Percentiles rank a stretch among this genome's conserved stretches.
These are phyloP conservation scores for Arabis hirsuta DNA, from an alignment of 345 rosid species.

Conservation along the genomic window DNA sequence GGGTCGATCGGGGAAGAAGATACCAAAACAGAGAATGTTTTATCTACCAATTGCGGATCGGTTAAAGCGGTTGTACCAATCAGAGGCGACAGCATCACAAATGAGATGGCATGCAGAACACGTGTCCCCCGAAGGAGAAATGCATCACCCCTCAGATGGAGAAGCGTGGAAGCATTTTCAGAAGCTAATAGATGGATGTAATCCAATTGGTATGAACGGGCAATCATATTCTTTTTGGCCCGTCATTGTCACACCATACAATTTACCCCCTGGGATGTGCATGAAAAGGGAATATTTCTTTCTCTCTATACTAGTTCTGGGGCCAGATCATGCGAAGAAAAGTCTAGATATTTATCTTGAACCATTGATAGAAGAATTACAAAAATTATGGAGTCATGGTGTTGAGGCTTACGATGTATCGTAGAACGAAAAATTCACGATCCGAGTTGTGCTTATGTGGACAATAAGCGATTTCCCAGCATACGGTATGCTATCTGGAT, in stretches of 20 bases:
- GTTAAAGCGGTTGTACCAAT: background rate
- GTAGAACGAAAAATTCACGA: background rate
- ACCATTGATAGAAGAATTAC: background rate
- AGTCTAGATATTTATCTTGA: constrained; percentile 2
- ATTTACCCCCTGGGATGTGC: background rate
- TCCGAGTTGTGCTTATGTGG: constrained; percentile 1
- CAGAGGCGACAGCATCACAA: background rate
- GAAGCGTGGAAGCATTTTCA: background rate
- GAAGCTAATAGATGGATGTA: background rate
- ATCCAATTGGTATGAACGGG: background rate
- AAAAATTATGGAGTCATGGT: background rate
- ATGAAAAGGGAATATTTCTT: constrained; percentile 17
- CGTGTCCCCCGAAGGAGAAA: no score
- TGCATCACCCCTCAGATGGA: background rate
- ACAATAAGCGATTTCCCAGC: constrained; percentile 19
- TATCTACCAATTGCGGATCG: background rate
- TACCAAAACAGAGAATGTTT: background rate
- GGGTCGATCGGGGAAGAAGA: background rate
- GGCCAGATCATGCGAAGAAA: background rate
- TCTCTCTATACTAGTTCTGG: background rate
- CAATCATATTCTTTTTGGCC: background rate
- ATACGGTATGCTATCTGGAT: constrained; percentile 3
- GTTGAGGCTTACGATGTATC: background rate
- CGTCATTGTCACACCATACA: background rate
- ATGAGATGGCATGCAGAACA: no score